Conservation (phyloP, 108 stramenopile genomes). For the Ochromonas danica region DNA sequence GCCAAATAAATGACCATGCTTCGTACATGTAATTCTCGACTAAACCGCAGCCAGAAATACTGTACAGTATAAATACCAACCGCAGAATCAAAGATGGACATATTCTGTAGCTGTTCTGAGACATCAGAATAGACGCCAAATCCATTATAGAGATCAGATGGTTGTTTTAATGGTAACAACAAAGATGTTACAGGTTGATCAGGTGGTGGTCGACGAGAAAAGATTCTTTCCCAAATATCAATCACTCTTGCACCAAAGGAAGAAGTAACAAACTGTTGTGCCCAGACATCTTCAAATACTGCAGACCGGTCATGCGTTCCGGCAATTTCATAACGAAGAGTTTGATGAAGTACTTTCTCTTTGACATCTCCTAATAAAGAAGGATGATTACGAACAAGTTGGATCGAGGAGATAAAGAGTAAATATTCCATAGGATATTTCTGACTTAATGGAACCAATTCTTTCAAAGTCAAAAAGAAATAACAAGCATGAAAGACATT, state of each 20-base stretch:
- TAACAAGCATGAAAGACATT: neutral
- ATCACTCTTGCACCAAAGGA: neutral
- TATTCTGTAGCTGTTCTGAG: neutral
- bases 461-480: neutral
- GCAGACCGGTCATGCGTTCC: neutral
- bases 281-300: neutral
- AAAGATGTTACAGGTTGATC: conserved; percentile 7
- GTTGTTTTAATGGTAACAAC: neutral
- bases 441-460: neutral
- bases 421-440: neutral
- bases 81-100: conserved; percentile 1
- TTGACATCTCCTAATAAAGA: neutral
- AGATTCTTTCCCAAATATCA: neutral
- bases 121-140: neutral
- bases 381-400: neutral
- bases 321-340: neutral
- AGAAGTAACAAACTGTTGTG: neutral
- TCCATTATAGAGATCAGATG: neutral
- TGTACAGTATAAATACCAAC: neutral
- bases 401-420: neutral
- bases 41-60: neutral
- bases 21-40: neutral
- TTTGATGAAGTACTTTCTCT: neutral
- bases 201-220: no score
- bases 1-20: neutral